Base-by-base conservation (phyloP, 139 green algal genomes). In the Picochlorum sp. region DNA sequence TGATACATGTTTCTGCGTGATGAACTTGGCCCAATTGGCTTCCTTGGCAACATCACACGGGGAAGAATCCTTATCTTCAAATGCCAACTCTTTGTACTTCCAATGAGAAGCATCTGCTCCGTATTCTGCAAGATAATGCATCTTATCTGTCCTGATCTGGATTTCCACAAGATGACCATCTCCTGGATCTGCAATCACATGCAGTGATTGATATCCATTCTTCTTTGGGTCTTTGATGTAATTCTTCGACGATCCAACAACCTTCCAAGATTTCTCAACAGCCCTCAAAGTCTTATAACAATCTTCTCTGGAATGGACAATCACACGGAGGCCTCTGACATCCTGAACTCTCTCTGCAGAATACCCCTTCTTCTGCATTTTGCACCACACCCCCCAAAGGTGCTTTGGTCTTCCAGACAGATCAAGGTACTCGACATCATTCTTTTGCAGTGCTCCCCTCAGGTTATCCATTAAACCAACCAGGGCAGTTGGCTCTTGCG, bases 61-160 rank as follows among this genome's bases (percentile, higher is more conserved):
- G 28, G 61, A 41, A 49, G 37, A 14, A 41, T 20, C 61, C 14
- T 30, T 30, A 13, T 18, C 16, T 18, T 20, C 18, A 70, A 45
- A 45, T 47, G 47, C 65, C 1, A 45, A 49, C 79, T 97, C 92
- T 81, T 98, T 98, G 81, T 98, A 98, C 44, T 85, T 82, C 92
- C 92, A 98, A 75, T 98, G 92, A 16, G 91, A 89, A 1, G 92
- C 88, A 21, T 68, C 65, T 11, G 93, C 71, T 32, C 92, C 92
- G 34, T 90, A 94, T 78, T 98, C 92, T 0, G 90, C 87, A 2
- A 89, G 78, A 62, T 81, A 85, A 77, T 97, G 90, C 90, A 97
- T 97, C 67, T 95, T 90, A 60, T 69, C 65, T n/a, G 90, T 96
- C 60, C 92, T 81, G 60, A 98, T 94, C 70, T 96, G 90, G 23